phyloP scores from a whole-genome alignment of 306 rosid species.

The Dalbergia cochinchinensis region DNA sequence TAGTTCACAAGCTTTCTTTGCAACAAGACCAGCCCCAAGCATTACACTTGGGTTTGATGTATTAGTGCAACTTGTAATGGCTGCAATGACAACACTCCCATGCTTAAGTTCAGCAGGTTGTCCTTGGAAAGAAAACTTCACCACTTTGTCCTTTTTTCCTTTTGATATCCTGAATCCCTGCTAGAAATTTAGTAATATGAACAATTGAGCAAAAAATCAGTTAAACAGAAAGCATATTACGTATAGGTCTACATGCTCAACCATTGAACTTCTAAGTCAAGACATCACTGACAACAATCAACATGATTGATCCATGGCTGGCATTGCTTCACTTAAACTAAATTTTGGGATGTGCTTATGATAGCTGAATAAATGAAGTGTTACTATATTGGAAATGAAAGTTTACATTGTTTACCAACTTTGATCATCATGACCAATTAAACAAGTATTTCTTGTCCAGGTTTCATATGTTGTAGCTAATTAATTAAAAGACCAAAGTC shows the following conservation, averaged over 20 bases:
- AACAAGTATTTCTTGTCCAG: not conserved
- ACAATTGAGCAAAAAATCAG: slow-evolving; percentile 7
- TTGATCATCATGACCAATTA: not conserved
- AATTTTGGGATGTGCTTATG: not conserved
- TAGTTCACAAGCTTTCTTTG: slow-evolving; percentile 80
- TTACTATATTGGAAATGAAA: not conserved
- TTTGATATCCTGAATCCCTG: slow-evolving; percentile 81
- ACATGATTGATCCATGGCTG: slow-evolving; percentile 4
- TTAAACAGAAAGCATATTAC: not conserved
- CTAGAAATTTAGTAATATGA: slow-evolving; percentile 10
- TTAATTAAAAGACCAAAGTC: not conserved
- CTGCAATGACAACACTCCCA: slow-evolving; percentile 83
- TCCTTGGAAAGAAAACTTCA: slow-evolving; percentile 70
- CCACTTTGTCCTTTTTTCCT: slow-evolving; percentile 67
- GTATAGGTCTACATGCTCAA: not conserved
- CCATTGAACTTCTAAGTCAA: not conserved
- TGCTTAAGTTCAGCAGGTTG: slow-evolving; percentile 72
- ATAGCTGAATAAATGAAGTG: not conserved
- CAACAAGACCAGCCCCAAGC: slow-evolving; percentile 89
- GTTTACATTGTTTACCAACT: not conserved
- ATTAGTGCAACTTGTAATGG: slow-evolving; percentile 89
- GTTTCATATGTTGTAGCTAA: not conserved
- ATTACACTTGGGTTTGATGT: slow-evolving; percentile 89
- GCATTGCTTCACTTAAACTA: too few relatives aligned
- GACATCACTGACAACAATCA: not conserved